Evolutionary conservation across 75 land plant genomes (phyloP).

Genomic region (Chamaecyparis obtusa): DNA sequence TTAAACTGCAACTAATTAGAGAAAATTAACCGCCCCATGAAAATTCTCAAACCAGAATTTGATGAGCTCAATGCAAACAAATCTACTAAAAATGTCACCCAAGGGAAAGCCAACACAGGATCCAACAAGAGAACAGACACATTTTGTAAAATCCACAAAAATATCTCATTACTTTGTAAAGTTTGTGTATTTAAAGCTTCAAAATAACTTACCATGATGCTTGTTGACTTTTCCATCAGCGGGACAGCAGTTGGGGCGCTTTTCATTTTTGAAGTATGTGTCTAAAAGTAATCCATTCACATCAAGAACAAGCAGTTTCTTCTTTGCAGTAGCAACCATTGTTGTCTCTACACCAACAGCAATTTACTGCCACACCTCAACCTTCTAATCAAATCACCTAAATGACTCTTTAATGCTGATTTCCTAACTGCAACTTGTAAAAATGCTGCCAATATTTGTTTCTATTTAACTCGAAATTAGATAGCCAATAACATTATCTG

Average conservation of each 20-base stretch:
- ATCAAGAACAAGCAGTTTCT: conserved; percentile 24
- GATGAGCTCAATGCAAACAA: conserved; percentile 61
- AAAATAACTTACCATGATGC: neutral
- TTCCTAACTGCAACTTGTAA: neutral
- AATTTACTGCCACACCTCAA: neutral
- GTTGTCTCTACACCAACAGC: neutral
- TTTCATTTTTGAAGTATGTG: neutral
- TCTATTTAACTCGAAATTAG: neutral
- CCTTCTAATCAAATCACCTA: neutral
- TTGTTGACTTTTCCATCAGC: conserved; percentile 11
- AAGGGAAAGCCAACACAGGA: neutral
- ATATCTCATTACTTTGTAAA: neutral
- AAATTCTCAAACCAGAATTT: conserved; percentile 76
- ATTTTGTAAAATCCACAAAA: neutral
- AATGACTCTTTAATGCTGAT: neutral
- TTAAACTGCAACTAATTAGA: neutral
- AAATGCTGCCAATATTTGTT: neutral
- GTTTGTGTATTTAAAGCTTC: neutral
- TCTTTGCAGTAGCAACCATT: conserved; percentile 1
- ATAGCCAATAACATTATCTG: neutral
- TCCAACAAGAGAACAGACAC: neutral
- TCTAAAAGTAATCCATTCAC: conserved; percentile 26
- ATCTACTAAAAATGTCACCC: conserved; percentile 31
- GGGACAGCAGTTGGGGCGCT: neutral
- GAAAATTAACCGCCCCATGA: conserved; percentile 3